A percentile compares a stretch with the other conserved stretches of the same genome.
phyloP scores from a whole-genome alignment of 192 early-diverging fungal genomes.

The Podila minutissima region DNA sequence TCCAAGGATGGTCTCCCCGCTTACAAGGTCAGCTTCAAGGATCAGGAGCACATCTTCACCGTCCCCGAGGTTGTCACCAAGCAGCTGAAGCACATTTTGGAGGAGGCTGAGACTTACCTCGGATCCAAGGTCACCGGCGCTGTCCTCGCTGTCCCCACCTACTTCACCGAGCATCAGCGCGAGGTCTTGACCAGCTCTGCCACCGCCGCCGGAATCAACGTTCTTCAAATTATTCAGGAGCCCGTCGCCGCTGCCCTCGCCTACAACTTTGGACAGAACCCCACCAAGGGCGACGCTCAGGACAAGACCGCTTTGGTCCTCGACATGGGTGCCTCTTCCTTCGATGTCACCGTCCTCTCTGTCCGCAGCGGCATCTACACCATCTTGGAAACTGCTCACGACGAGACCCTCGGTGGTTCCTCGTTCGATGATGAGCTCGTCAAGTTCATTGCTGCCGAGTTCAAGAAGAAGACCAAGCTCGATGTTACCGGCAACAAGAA shows the following conservation, averaged over 20 bases:
- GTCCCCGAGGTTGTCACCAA: slow-evolving; percentile 81
- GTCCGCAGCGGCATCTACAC: slow-evolving; percentile 86
- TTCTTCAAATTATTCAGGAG: slow-evolving; percentile 87
- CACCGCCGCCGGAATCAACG: slow-evolving; percentile 80
- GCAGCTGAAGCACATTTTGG: slow-evolving; percentile 82
- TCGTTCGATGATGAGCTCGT: slow-evolving; percentile 87
- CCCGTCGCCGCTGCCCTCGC: slow-evolving; percentile 91
- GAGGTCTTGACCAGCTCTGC: slow-evolving; percentile 73
- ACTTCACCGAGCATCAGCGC: slow-evolving; percentile 80
- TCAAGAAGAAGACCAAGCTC: slow-evolving; percentile 86
- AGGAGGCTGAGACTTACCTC: slow-evolving; percentile 91
- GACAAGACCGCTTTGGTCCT: slow-evolving; percentile 87
- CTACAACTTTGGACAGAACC: slow-evolving; percentile 73
- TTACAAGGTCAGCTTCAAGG: slow-evolving; percentile 73
- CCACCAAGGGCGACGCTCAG: slow-evolving; percentile 58
- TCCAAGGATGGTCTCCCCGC: slow-evolving; percentile 64
- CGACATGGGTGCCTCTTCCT: slow-evolving; percentile 88
- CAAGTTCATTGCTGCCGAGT: slow-evolving; percentile 84
- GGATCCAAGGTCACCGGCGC: slow-evolving; percentile 81
- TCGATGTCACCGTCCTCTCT: slow-evolving; percentile 83
- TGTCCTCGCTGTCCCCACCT: slow-evolving; percentile 89
- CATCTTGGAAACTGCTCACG: slow-evolving; percentile 81
- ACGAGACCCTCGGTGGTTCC: slow-evolving; percentile 83
- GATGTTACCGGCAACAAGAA: slow-evolving; percentile 81
- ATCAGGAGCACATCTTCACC: slow-evolving; percentile 68